Evolutionary conservation across 306 rosid species (phyloP).

Genomic region (Quercus dentata): DNA sequence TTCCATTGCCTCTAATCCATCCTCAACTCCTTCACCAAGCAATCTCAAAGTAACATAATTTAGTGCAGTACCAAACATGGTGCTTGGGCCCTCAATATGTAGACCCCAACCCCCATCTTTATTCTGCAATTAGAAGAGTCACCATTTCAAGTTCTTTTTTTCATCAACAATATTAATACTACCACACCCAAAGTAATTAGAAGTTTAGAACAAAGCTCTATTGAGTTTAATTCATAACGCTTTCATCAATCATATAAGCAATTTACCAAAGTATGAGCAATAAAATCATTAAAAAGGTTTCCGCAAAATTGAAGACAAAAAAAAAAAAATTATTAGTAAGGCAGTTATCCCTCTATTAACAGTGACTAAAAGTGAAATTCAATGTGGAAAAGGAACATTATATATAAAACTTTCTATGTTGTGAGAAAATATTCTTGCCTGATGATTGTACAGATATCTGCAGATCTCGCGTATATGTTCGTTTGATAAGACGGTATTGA

Average conservation of each 20-base stretch:
- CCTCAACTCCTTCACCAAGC: slow-evolving; percentile 78
- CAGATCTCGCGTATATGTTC: slow-evolving; percentile 70
- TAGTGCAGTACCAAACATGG: slow-evolving; percentile 83
- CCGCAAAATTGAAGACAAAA: background rate
- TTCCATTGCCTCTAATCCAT: slow-evolving; percentile 64
- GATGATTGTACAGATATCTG: slow-evolving; percentile 85
- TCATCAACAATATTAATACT: background rate
- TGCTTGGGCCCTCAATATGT: slow-evolving; percentile 87
- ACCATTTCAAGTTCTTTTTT: background rate
- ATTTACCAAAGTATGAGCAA: background rate
- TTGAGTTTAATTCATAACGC: background rate
- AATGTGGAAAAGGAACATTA: background rate
- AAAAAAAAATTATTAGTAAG: background rate
- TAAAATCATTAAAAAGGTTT: background rate
- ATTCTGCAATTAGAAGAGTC: slow-evolving; percentile 45
- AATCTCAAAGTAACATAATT: slow-evolving; percentile 59
- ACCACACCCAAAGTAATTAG: background rate
- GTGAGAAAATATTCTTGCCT: slow-evolving; percentile 34
- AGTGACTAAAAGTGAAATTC: background rate
- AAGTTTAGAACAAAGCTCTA: background rate
- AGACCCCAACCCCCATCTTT: slow-evolving; percentile 95
- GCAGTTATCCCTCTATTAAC: background rate
- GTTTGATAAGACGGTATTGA: slow-evolving; percentile 65
- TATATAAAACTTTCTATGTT: background rate
- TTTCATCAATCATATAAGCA: background rate